A percentile compares a stretch with the other conserved stretches of the same genome.
phyloP scores from a whole-genome alignment of 805 yeast genomes.

The Peterozyma toletana region DNA sequence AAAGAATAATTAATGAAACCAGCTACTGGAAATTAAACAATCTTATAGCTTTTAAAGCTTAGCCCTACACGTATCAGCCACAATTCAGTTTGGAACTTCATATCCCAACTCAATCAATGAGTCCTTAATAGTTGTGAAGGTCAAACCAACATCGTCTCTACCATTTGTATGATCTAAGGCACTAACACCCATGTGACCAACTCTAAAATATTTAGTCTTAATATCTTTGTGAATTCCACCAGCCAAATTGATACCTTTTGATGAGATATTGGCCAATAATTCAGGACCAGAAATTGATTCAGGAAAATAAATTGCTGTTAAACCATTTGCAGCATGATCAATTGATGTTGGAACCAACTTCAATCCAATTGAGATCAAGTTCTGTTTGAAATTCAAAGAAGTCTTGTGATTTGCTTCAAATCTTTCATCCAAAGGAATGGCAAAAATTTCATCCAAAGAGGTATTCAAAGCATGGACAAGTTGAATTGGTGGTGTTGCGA shows the following conservation, averaged over 20 bases:
- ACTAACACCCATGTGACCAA: constrained; percentile 94
- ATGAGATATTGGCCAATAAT: constrained; percentile 48
- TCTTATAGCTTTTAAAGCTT: neutral
- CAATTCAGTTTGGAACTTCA: neutral
- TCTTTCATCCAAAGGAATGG: constrained; percentile 46
- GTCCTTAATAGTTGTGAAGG: constrained; percentile 37
- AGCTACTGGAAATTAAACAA: neutral
- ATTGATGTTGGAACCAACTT: constrained; percentile 63
- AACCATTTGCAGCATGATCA: constrained; percentile 55
- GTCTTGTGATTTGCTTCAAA: constrained; percentile 55
- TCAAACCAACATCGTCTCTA: constrained; percentile 46
- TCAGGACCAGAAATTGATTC: constrained; percentile 65
- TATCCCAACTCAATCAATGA: constrained; percentile 32
- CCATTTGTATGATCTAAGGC: constrained; percentile 36
- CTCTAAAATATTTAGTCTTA: constrained; percentile 77
- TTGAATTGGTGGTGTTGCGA: constrained; percentile 96
- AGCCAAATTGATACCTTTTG: constrained; percentile 71
- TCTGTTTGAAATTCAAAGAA: constrained; percentile 59
- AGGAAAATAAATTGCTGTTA: constrained; percentile 81
- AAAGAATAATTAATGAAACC: neutral
- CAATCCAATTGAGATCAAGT: constrained; percentile 53
- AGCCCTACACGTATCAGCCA: neutral
- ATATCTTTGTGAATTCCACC: constrained; percentile 86
- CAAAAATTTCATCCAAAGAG: constrained; percentile 66
- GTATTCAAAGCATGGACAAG: constrained; percentile 73